Conservation (phyloP, 2,329 filamentous ascomycete species). For the Metarhizium humberi region DNA sequence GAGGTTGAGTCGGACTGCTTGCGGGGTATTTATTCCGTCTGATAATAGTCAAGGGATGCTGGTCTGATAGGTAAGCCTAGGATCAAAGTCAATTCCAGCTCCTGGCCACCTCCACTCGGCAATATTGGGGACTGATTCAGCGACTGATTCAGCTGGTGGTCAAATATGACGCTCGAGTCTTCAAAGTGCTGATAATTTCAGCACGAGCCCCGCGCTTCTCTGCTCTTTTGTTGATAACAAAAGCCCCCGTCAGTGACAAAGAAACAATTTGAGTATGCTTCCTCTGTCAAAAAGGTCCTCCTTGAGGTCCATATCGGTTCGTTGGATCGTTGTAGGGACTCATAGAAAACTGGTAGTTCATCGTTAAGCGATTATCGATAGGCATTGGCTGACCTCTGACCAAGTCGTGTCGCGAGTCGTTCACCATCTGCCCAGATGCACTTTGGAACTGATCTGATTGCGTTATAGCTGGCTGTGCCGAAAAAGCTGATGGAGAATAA, state of each 20-base stretch:
- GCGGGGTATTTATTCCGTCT: neutral
- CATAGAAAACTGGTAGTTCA: conserved; percentile 17
- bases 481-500: conserved; percentile 6
- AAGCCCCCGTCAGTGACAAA: neutral
- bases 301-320: conserved; percentile 10
- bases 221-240: neutral
- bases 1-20: neutral
- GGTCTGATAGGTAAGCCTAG: too few species aligned
- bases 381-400: conserved; percentile 11
- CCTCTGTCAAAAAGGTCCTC: conserved; percentile 14
- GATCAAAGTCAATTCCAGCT: too few species aligned
- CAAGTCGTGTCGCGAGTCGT: conserved; percentile 13
- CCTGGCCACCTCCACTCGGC: too few species aligned
- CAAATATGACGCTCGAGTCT: too few species aligned
- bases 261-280: neutral
- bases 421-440: conserved; percentile 13
- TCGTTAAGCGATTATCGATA: conserved; percentile 12
- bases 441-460: conserved; percentile 9
- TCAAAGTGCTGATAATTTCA: too few species aligned
- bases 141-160: too few species aligned
- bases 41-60: too few species aligned
- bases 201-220: too few species aligned
- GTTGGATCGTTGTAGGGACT: conserved; percentile 13
- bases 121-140: too few species aligned
- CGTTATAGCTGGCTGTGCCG: neutral